Evolutionary conservation across 345 rosid species (phyloP).

Genomic region (Citrus cavaleriei): DNA sequence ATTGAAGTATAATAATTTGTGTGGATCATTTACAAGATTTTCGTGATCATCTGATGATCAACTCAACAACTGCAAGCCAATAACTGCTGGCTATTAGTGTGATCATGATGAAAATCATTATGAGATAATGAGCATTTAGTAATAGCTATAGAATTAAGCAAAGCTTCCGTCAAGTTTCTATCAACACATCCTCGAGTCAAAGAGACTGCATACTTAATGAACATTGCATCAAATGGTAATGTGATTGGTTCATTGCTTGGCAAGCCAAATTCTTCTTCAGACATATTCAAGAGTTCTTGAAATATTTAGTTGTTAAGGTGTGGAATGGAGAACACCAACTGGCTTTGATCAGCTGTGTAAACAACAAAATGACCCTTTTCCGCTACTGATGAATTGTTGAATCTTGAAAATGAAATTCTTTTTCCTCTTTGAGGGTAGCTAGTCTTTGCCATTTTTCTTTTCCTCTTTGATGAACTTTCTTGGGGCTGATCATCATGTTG

Average conservation of each 20-base stretch:
- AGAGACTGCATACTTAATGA: conserved; percentile 23
- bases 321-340: conserved; percentile 5
- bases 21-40: neutral
- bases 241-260: conserved; percentile 26
- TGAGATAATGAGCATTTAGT: conserved; percentile 14
- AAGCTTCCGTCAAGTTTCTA: conserved; percentile 13
- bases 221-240: conserved; percentile 25
- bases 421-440: conserved; percentile 14
- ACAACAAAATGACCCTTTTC: conserved; percentile 31
- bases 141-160: conserved; percentile 11
- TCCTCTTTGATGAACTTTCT: conserved; percentile 24
- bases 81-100: conserved; percentile 3
- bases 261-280: conserved; percentile 38
- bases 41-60: neutral
- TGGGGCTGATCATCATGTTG: conserved; percentile 24
- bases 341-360: conserved; percentile 24
- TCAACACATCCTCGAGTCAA: conserved; percentile 5
- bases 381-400: conserved; percentile 10
- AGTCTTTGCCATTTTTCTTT: conserved; percentile 16
- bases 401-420: conserved; percentile 9
- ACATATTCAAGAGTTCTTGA: conserved; percentile 31
- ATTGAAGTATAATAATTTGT: neutral
- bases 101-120: conserved; percentile 5
- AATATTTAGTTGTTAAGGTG: conserved; percentile 23
- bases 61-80: conserved; percentile 11